Percentiles rank a stretch among this genome's conserved stretches.
These are phyloP conservation scores for Colletotrichum shisoi DNA, from an alignment of 2,329 filamentous ascomycete genomes.

Conservation along the genomic window DNA sequence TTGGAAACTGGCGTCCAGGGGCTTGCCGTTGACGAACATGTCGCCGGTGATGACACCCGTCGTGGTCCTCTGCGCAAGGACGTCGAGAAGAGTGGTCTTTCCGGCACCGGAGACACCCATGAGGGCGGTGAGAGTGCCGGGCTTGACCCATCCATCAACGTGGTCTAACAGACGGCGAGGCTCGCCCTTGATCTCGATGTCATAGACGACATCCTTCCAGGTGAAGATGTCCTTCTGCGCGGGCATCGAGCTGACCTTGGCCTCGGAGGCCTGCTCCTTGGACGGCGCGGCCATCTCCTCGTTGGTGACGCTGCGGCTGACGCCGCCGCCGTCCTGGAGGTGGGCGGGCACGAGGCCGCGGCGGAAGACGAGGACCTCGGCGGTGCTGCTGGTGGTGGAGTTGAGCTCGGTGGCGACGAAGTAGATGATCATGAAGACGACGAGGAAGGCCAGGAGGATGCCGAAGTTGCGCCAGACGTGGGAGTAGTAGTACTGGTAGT, in stretches of 20 bases:
- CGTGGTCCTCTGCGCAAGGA: slow-evolving; percentile 58
- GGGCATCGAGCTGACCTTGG: slow-evolving; percentile 47
- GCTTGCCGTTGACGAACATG: slow-evolving; percentile 70
- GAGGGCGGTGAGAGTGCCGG: slow-evolving; percentile 83
- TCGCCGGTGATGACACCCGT: slow-evolving; percentile 71
- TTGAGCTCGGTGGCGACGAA: slow-evolving; percentile 71
- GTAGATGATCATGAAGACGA: slow-evolving; percentile 71
- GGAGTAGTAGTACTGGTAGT: slow-evolving; percentile 64
- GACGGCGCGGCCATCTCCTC: slow-evolving; percentile 52
- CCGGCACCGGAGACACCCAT: slow-evolving; percentile 67
- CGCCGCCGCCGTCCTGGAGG: slow-evolving; percentile 48
- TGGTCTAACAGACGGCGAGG: slow-evolving; percentile 76
- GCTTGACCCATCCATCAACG: slow-evolving; percentile 88
- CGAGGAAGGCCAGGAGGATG: slow-evolving; percentile 69
- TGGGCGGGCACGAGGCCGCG: slow-evolving; percentile 60
- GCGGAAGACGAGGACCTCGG: slow-evolving; percentile 74
- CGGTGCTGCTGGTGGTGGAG: slow-evolving; percentile 67
- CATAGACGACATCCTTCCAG: slow-evolving; percentile 78
- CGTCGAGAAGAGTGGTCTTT: slow-evolving; percentile 56
- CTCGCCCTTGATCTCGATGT: slow-evolving; percentile 76
- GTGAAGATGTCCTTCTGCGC: slow-evolving; percentile 71
- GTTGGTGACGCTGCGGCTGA: slow-evolving; percentile 44
- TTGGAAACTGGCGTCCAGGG: slow-evolving; percentile 66
- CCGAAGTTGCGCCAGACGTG: slow-evolving; percentile 75
- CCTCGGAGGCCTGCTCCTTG: slow-evolving; percentile 57